Evolutionary conservation across 1,284 basidiomycete species (phyloP), one percentile per base, ranked within the genome.

Genomic region (Ceratobasidium sp.): DNA sequence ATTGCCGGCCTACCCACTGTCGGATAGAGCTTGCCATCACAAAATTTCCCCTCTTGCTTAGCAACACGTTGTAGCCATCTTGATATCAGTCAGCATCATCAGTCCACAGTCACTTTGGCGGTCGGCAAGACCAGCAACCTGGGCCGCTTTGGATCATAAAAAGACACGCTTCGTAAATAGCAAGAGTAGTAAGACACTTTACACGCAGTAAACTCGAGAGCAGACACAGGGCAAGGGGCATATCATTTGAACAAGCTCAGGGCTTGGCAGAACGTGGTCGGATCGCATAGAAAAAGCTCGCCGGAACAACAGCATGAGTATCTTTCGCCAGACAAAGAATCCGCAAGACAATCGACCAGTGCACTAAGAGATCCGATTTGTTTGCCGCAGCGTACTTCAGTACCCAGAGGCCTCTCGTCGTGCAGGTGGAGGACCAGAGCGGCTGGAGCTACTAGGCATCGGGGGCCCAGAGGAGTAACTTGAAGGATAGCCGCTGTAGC

Each of bases 81-180:
- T 27, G n/a, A 33, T 44, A 30, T 25, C 27, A 41, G 23, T 47
- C n/a, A 47, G n/a, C 46, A 16, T 36, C 39, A 64, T 21, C 47
- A n/a, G n/a, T 64, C 50, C 60, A 39, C 33, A 52, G 50, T 33
- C 42, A 19, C 47, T 49, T 44, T 53, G 60, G 23, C 25, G 58
- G 14, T 52, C 36, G 36, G 58, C 50, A 53, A 64, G 60, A 53
- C 60, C 59, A 50, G 30, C 44, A 33, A 36, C 21, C 29, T 42
- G 27, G 39, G 52, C 36, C 50, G 44, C 41, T 16, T 39, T 64
- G 49, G 44, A 27, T 52, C 42, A 53, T 36, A 27, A 49, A 30
- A 50, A 53, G 60, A 29, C 60, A 64, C 50, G 52, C 14, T 64
- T 64, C 60, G 50, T 64, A 64, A 64, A 64, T 64, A 64, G 60